Percentiles rank a stretch among this genome's conserved stretches.
phyloP scores from a whole-genome alignment of 345 rosid genomes.

The Erysimum cheiranthoides region DNA sequence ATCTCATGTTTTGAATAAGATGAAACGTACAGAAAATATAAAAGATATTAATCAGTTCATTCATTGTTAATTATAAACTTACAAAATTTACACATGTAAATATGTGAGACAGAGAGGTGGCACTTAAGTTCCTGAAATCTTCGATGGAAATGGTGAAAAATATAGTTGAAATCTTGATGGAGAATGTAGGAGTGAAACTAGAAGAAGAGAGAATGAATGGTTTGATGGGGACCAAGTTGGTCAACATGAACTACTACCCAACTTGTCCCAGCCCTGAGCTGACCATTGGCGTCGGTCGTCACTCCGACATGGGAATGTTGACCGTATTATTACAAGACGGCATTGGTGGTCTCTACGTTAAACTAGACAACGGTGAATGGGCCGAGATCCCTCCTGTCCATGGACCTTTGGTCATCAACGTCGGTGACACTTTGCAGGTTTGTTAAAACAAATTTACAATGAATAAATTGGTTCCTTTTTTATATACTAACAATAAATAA shows the following conservation, averaged over 20 bases:
- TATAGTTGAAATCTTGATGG: conserved; percentile 49
- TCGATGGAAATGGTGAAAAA: conserved; percentile 53
- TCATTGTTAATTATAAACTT: background rate
- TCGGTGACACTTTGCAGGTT: conserved; percentile 55
- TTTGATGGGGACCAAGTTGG: conserved; percentile 51
- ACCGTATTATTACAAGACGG: conserved; percentile 67
- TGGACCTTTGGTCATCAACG: conserved; percentile 53
- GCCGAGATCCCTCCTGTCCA: conserved; percentile 48
- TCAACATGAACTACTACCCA: conserved; percentile 71
- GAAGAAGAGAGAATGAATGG: conserved; percentile 51
- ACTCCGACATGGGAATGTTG: conserved; percentile 66
- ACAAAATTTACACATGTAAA: background rate
- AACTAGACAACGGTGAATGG: conserved; percentile 51
- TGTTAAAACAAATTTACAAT: background rate
- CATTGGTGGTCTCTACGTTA: conserved; percentile 69
- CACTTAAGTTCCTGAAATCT: conserved; percentile 53
- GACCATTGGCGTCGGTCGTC: conserved; percentile 67
- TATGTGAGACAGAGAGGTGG: conserved; percentile 48
- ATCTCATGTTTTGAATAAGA: background rate
- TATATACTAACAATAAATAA: no score
- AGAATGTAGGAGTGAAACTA: conserved; percentile 49
- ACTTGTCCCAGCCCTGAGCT: conserved; percentile 64
- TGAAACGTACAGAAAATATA: background rate
- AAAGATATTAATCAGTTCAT: no score
- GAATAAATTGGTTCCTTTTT: no score